These are phyloP conservation scores for Russula foetens DNA, from an alignment of 768 basidiomycete species.

Conservation along the genomic window DNA sequence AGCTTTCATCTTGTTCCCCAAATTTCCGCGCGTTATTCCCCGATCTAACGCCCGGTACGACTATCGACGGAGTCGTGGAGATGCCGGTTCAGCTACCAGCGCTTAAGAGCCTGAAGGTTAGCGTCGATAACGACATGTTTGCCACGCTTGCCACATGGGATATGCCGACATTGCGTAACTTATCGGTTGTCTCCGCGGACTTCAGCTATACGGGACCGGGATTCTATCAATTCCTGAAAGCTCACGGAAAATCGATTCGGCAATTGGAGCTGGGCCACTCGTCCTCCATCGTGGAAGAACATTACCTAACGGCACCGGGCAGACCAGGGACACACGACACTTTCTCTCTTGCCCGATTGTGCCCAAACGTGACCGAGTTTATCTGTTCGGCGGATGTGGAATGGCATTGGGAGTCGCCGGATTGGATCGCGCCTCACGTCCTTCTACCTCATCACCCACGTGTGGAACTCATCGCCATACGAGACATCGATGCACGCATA, in stretches of 20 bases:
- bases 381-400: conserved; percentile 72
- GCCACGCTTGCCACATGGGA: conserved; percentile 56
- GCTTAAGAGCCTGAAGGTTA: conserved; percentile 59
- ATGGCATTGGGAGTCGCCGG: conserved; percentile 73
- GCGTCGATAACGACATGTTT: conserved; percentile 66
- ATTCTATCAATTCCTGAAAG: conserved; percentile 55
- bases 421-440: conserved; percentile 75
- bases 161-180: conserved; percentile 53
- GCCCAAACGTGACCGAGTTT: conserved; percentile 60
- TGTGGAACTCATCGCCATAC: conserved; percentile 60
- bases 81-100: conserved; percentile 46
- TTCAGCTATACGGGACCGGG: conserved; percentile 61
- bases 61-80: conserved; percentile 8
- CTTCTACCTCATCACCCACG: conserved; percentile 56
- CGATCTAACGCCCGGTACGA: conserved; percentile 5
- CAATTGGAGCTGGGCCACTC: conserved; percentile 72
- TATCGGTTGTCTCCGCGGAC: conserved; percentile 63
- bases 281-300: conserved; percentile 56
- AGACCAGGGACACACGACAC: conserved; percentile 25
- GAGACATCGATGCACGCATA: conserved; percentile 60
- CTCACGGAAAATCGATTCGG: conserved; percentile 51
- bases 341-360: conserved; percentile 52
- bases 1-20: conserved; percentile 52
- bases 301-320: conserved; percentile 44
- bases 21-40: conserved; percentile 32